Conservation (phyloP, 73 alveolate species). For the Paramecium primaurelia region DNA sequence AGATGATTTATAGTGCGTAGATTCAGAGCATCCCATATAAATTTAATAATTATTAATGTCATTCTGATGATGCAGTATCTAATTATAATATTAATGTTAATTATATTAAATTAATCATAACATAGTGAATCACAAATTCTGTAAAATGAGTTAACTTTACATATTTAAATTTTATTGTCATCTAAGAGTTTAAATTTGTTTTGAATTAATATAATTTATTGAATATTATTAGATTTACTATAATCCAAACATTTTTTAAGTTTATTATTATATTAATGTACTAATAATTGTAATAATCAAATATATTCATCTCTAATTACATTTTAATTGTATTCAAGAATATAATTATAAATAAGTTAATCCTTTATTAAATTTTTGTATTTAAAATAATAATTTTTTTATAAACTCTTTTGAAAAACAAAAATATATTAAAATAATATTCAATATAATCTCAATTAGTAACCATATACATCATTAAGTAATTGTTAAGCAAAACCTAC, state of each 20-base stretch:
- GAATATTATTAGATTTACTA: not conserved
- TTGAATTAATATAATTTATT: no score
- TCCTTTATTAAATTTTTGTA: no score
- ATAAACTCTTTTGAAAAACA: not conserved
- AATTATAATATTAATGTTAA: not conserved
- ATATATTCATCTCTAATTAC: not conserved
- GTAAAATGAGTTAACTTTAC: not conserved
- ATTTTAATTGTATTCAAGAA: not conserved
- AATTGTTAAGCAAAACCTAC: not conserved
- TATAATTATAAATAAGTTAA: no score
- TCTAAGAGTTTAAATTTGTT: not conserved
- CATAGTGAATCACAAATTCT: not conserved
- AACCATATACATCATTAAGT: not conserved
- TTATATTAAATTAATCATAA: not conserved
- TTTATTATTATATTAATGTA: no score
- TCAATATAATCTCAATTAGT: not conserved
- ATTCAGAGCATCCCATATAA: conserved; percentile 11
- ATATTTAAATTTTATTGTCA: not conserved
- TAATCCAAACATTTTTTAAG: no score
- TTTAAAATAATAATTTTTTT: not conserved
- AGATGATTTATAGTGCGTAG: conserved; percentile 10
- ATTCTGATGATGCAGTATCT: not conserved
- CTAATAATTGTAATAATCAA: no score
- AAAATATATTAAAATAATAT: not conserved
- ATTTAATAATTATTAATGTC: not conserved